Conservation (phyloP, 192 early-diverging fungal genomes). For the Phycomyces nitens region DNA sequence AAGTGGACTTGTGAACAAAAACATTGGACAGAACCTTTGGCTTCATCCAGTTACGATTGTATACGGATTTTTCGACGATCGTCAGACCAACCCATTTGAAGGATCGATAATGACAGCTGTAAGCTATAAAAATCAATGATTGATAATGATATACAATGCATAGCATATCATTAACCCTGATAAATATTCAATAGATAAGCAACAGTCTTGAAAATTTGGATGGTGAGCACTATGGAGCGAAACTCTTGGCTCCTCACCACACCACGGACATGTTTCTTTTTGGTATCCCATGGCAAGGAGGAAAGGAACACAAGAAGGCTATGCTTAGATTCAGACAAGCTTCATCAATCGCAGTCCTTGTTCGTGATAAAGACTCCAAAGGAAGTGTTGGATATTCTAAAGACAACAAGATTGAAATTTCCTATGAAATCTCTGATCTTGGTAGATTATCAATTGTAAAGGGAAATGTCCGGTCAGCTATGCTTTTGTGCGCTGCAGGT, state of each 20-base stretch:
- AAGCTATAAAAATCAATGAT: no score
- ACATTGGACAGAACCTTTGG: conserved; percentile 65
- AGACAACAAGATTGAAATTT: conserved; percentile 37
- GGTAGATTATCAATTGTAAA: conserved; percentile 45
- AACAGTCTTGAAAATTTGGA: conserved; percentile 55
- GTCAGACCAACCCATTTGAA: conserved; percentile 36
- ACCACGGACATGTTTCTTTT: conserved; percentile 50
- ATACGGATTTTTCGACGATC: conserved; percentile 60
- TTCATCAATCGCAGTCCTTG: conserved; percentile 49
- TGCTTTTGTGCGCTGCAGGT: conserved; percentile 61
- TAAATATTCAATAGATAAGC: conserved; percentile 20
- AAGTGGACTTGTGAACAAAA: conserved; percentile 63
- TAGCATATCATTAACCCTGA: no score
- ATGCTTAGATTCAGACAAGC: conserved; percentile 49
- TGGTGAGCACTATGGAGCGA: conserved; percentile 61
- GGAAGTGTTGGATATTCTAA: conserved; percentile 44
- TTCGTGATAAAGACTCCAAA: conserved; percentile 57
- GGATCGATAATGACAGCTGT: conserved; percentile 72
- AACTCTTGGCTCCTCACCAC: conserved; percentile 54
- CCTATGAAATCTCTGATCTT: conserved; percentile 51
- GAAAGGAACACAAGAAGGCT: conserved; percentile 48
- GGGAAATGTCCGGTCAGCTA: conserved; percentile 42
- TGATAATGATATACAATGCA: no score
- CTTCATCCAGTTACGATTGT: conserved; percentile 60
- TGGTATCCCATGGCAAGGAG: conserved; percentile 45